phyloP scores from a whole-genome alignment of 1,139 yeast genomes.

The Debaryomycetaceae sp. region DNA sequence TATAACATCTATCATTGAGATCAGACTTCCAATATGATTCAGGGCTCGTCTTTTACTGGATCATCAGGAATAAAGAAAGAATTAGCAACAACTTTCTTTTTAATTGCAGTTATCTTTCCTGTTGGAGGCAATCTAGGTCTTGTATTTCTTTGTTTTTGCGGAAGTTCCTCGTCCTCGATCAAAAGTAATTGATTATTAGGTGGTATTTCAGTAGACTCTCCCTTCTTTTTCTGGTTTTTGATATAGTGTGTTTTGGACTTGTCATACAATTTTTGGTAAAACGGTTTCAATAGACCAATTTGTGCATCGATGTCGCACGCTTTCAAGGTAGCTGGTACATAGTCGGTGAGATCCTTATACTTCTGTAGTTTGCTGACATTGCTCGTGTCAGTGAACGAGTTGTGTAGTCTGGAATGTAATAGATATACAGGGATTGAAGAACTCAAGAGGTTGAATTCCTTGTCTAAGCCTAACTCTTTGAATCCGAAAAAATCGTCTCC shows the following conservation, averaged over 20 bases:
- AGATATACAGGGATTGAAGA: constrained; percentile 87
- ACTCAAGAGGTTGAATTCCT: constrained; percentile 84
- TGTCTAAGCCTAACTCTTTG: constrained; percentile 87
- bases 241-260: constrained; percentile 47
- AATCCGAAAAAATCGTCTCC: constrained; percentile 98
- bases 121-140: constrained; percentile 91
- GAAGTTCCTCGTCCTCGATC: constrained; percentile 78
- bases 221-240: constrained; percentile 55
- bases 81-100: constrained; percentile 56
- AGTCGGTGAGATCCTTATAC: constrained; percentile 60
- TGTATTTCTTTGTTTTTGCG: constrained; percentile 74
- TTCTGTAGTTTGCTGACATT: constrained; percentile 48
- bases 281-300: constrained; percentile 59
- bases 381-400: constrained; percentile 41
- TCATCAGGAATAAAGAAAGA: constrained; percentile 45
- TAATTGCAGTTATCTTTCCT: constrained; percentile 74
- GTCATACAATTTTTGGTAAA: constrained; percentile 49
- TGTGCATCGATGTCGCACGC: constrained; percentile 53
- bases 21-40: too few species aligned
- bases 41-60: too few species aligned
- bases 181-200: constrained; percentile 41
- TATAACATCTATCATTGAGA: too few species aligned
- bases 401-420: constrained; percentile 72
- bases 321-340: constrained; percentile 43
- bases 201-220: constrained; percentile 45